Conservation (phyloP, 768 basidiomycete genomes). For the Leccinum subtestaceum region DNA sequence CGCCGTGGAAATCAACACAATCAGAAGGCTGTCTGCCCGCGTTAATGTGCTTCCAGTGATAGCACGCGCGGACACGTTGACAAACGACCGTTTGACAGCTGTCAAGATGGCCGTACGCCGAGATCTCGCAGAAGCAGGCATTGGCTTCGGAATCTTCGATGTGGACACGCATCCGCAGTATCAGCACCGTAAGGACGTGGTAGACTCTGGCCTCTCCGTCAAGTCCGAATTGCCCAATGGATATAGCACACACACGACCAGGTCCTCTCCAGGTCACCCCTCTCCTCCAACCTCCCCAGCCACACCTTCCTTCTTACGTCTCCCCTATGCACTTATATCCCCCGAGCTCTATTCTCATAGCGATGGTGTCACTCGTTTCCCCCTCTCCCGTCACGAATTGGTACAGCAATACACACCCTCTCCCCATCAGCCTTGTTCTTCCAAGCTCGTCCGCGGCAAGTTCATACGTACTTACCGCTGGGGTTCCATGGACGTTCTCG, state of each 20-base stretch:
- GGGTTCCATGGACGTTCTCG: conserved; percentile 80
- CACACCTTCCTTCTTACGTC: conserved; percentile 55
- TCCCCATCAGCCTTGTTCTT: conserved; percentile 37
- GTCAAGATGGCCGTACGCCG: conserved; percentile 78
- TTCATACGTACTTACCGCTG: conserved; percentile 77
- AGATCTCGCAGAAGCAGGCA: conserved; percentile 80
- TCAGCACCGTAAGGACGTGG: conserved; percentile 43
- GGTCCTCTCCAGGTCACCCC: conserved; percentile 46
- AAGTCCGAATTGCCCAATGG: conserved; percentile 55
- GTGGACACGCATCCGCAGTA: conserved; percentile 55
- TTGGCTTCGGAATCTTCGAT: conserved; percentile 90
- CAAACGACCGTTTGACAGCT: conserved; percentile 75
- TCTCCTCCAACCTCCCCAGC: conserved; percentile 71
- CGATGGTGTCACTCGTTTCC: conserved; percentile 64
- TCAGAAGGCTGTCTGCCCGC: conserved; percentile 74
- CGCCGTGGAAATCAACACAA: conserved; percentile 67
- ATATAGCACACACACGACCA: conserved; percentile 49
- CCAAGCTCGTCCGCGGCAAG: conserved; percentile 56
- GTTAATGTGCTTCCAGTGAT: conserved; percentile 89
- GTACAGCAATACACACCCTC: conserved; percentile 71
- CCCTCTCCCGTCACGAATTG: conserved; percentile 66
- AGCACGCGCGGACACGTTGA: conserved; percentile 75
- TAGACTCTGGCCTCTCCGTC: conserved; percentile 39
- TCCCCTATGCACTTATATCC: conserved; percentile 83
- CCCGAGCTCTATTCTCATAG: conserved; percentile 84